Base-by-base conservation (phyloP, 2,329 filamentous ascomycete species). In the Monilinia vaccinii-corymbosi region DNA sequence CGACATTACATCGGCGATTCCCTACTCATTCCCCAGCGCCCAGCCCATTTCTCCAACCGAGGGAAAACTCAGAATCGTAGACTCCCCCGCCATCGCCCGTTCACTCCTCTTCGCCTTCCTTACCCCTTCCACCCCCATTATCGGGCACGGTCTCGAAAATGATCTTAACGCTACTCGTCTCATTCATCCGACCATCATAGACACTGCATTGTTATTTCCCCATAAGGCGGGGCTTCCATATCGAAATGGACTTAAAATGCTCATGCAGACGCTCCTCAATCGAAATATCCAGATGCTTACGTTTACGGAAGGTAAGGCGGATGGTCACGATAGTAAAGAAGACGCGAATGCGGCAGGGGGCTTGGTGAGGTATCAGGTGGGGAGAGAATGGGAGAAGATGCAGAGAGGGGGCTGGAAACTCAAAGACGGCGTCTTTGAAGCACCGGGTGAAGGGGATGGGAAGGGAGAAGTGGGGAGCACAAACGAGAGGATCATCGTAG, bases 131-230 rank as follows among this genome's bases (percentile, higher is more conserved):
- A 99, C 92, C 0, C 89, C 92, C 0, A 75, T 99, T 0, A 89
- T 99, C 50, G 94, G 94, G 0, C 94, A 99, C 72, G 92, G 91
- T 0, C 83, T 97, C 10, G 94, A 99, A 69, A 99, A 99, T 71
- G 94, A 99, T 69, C 81, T 99, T 59, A 97, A 96, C 71, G 60
- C 87, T 2, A 79, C 87, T 45, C 87, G 93, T 40, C 81, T 97
- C 55, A 85, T 96, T 48, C 94, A 97, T 68, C 89, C 88, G 0
- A 88, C 82, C 0, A 79, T 97, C 58, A 82, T 97, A 68, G 93
- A 97, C 72, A 97, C 92, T 0, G 84, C 91, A 0, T 75, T 97
- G 0, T 79, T 97, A 0, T 99, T 84, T 71, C 91, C 92, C 0
- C 91, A 96, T 69, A 83, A 79, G 16, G 78, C 77, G 18, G 91